Conservation (phyloP, 305 asterid species). For the Fraxinus platypoda region DNA sequence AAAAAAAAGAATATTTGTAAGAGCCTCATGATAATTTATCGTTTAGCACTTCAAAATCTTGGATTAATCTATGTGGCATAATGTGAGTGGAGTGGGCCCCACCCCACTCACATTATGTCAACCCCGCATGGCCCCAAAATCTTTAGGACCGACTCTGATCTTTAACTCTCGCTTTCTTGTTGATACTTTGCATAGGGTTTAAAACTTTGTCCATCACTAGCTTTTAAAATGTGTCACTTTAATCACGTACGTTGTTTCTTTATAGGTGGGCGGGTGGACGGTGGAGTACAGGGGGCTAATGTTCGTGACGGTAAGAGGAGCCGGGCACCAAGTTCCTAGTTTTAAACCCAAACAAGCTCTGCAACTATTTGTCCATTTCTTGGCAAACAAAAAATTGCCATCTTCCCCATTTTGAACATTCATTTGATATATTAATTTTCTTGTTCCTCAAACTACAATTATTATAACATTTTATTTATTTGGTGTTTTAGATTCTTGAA, state of each 20-base stretch:
- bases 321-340: constrained; percentile 60
- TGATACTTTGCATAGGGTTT: not conserved
- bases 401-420: constrained; percentile 39
- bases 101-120: no score
- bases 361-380: constrained; percentile 58
- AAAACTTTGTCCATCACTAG: not conserved
- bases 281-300: constrained; percentile 39
- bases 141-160: not conserved
- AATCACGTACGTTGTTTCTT: not conserved
- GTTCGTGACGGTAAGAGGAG: constrained; percentile 56
- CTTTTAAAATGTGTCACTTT: not conserved
- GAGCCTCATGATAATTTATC: not conserved
- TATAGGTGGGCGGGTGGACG: constrained; percentile 64
- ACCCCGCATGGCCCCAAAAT: no score
- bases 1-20: no score
- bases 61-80: no score
- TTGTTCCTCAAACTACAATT: not conserved
- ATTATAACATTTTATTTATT: not conserved
- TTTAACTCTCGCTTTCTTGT: not conserved
- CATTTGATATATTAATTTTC: not conserved
- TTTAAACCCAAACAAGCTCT: constrained; percentile 72
- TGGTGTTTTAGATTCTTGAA: not conserved
- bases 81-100: no score
- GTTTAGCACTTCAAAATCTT: not conserved
- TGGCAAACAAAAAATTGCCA: constrained; percentile 51